Base-by-base conservation (phyloP, 2,329 filamentous ascomycete species). In the Calonectria naviculata region DNA sequence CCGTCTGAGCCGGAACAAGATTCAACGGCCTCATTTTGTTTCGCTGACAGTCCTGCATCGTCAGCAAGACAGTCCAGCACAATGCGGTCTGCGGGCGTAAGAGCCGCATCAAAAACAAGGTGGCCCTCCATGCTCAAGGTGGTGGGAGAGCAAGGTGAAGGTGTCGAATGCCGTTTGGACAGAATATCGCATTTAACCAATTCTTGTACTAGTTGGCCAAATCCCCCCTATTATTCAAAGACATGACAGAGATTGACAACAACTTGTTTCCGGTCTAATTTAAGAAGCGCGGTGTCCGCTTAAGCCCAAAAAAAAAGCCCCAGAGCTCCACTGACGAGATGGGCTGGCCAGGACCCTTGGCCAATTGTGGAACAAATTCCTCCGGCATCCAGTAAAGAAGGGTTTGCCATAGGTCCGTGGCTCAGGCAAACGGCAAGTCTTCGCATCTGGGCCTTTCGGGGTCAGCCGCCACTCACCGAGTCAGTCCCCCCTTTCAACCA, bases 71-170 rank as follows among this genome's bases (percentile, higher is more conserved):
- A 84, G 75, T 80, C 76, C 21, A 87, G 78, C 15, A 87, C 80
- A 21, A 85, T 73, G 26, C 76, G 75, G 73, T 87, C 85, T 46
- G 85, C 79, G 70, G 78, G 82, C 38, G 85, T 86, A 69, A 87
- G 77, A 66, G 82, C 81, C 65, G 81, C 78, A 74, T 83, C 84
- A 68, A 85, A 80, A 38, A 83, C 77, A 29, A 86, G 75, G 31
- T 71, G 70, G 42, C 70, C 60, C 42, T 78, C 75, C 78, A 80
- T 79, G 60, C 17, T 47, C 54, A 69, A 9, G 21, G 65, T 21
- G 36, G 36, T 41, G 21, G 24, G 24, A 24, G 41, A 15, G 24
- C n/a, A 21, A 36, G 41, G 49, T 38, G 49, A 54, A 47, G 36
- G 44, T 34, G 28, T 29, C 24, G 52, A 54, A 52, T 38, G 26